These are phyloP conservation scores for Aurifilum marmelostoma DNA, from an alignment of 2,329 filamentous ascomycete genomes.

Conservation along the genomic window DNA sequence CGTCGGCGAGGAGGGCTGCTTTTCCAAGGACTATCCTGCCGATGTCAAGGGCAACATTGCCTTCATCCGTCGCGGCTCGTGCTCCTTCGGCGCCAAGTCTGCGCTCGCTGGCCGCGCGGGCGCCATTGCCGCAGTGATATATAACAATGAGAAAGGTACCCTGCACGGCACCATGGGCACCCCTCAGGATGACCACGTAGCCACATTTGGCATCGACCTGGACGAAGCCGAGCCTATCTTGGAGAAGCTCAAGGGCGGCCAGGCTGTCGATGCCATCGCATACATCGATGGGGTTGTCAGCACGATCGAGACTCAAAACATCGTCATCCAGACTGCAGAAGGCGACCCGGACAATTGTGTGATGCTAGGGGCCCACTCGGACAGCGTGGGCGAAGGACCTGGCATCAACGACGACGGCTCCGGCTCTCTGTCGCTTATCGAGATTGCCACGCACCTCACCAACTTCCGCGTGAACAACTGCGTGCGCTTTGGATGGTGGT, in stretches of 20 bases:
- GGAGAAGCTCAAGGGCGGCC: slow-evolving; percentile 54
- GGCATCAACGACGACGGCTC: slow-evolving; percentile 82
- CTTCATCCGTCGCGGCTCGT: slow-evolving; percentile 70
- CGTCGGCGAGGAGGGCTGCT: slow-evolving; percentile 66
- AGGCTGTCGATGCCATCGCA: slow-evolving; percentile 56
- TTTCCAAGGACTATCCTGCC: slow-evolving; percentile 64
- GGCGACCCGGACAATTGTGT: slow-evolving; percentile 67
- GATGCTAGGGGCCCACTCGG: slow-evolving; percentile 67
- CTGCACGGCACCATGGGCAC: slow-evolving; percentile 71
- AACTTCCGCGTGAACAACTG: slow-evolving; percentile 65
- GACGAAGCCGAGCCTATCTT: slow-evolving; percentile 61
- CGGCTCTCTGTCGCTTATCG: slow-evolving; percentile 64
- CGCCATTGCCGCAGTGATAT: slow-evolving; percentile 72
- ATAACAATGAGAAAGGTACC: slow-evolving; percentile 68
- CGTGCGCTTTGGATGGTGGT: slow-evolving; percentile 70
- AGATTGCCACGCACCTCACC: slow-evolving; percentile 62
- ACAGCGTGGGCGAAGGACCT: slow-evolving; percentile 64
- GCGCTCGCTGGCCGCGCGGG: slow-evolving; percentile 69
- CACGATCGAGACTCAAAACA: slow-evolving; percentile 59
- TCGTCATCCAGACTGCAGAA: slow-evolving; percentile 63
- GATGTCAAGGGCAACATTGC: slow-evolving; percentile 66
- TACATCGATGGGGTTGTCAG: slow-evolving; percentile 63
- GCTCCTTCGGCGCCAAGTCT: slow-evolving; percentile 73
- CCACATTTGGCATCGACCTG: slow-evolving; percentile 69
- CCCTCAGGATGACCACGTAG: slow-evolving; percentile 61